Conservation (phyloP, 164 flowering plant species). For the Cinnamomum chago region DNA sequence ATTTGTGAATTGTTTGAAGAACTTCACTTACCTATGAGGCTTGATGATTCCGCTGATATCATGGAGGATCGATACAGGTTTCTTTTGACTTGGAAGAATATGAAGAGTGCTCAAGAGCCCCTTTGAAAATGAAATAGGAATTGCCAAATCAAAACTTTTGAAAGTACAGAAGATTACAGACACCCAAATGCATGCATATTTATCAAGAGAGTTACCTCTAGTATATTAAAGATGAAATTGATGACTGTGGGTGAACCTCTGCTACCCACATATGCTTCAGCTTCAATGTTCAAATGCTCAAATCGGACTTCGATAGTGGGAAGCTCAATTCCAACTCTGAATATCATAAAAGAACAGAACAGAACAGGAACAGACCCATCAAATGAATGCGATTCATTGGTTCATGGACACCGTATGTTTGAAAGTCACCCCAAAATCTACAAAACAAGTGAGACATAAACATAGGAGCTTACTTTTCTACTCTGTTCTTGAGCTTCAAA, state of each 20-base stretch:
- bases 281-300: slow-evolving; percentile 34
- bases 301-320: slow-evolving; percentile 39
- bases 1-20: neutral
- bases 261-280: slow-evolving; percentile 48
- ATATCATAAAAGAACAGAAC: neutral
- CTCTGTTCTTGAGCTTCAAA: slow-evolving; percentile 48
- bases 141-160: neutral
- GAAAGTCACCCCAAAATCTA: neutral
- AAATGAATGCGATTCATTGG: neutral
- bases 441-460: neutral
- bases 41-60: slow-evolving; percentile 74
- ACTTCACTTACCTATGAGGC: slow-evolving; percentile 58
- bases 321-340: slow-evolving; percentile 42
- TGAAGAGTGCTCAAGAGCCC: slow-evolving; percentile 6
- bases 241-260: slow-evolving; percentile 80
- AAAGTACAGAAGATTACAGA: neutral
- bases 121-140: neutral
- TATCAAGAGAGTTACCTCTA: slow-evolving; percentile 10
- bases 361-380: neutral
- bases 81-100: slow-evolving; percentile 9
- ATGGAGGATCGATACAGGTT: slow-evolving; percentile 42
- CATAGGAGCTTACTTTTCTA: slow-evolving; percentile 22
- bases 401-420: neutral
- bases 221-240: slow-evolving; percentile 26
- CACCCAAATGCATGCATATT: neutral